phyloP scores from a whole-genome alignment of 805 yeast species.

The Sugiyamaella valdiviana region DNA sequence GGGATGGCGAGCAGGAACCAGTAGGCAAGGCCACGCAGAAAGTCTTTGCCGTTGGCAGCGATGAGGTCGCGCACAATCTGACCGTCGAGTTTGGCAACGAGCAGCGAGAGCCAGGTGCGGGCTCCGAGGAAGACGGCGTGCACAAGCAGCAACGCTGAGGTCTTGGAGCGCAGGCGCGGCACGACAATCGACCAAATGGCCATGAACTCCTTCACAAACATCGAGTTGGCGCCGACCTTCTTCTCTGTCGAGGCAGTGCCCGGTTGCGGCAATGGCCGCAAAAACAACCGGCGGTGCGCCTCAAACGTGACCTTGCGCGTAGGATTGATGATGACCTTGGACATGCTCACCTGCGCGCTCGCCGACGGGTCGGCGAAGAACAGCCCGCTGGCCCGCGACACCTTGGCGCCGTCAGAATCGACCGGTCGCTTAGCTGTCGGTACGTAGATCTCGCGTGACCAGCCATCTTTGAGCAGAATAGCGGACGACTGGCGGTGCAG shows the following conservation, averaged over 20 bases:
- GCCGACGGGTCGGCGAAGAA: constrained; percentile 3
- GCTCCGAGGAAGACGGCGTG: constrained; percentile 71
- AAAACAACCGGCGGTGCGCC: constrained; percentile 28
- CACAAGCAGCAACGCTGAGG: constrained; percentile 55
- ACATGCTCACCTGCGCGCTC: constrained; percentile 11
- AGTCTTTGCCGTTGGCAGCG: constrained; percentile 69
- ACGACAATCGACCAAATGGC: constrained; percentile 77
- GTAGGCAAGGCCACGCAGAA: constrained; percentile 67
- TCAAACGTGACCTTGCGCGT: constrained; percentile 27
- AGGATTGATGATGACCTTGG: constrained; percentile 27
- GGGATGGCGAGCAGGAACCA: constrained; percentile 92
- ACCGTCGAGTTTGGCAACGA: constrained; percentile 87
- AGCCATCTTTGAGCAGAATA: constrained; percentile 25
- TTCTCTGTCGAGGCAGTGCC: constrained; percentile 11
- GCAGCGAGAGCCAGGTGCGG: constrained; percentile 79
- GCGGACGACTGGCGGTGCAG: constrained; percentile 20
- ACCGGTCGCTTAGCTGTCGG: constrained; percentile 12
- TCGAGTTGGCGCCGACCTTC: constrained; percentile 42
- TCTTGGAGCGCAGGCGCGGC: constrained; percentile 66
- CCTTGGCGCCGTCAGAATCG: background rate
- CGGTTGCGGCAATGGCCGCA: constrained; percentile 10
- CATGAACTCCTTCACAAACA: constrained; percentile 62
- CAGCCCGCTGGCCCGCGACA: background rate
- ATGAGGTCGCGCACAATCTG: constrained; percentile 85
- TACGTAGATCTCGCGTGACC: constrained; percentile 26